Evolutionary conservation across 495 filamentous ascomycete species (phyloP), one percentile per base, ranked within the genome.

Genomic region (Aspergillus biplanus): DNA sequence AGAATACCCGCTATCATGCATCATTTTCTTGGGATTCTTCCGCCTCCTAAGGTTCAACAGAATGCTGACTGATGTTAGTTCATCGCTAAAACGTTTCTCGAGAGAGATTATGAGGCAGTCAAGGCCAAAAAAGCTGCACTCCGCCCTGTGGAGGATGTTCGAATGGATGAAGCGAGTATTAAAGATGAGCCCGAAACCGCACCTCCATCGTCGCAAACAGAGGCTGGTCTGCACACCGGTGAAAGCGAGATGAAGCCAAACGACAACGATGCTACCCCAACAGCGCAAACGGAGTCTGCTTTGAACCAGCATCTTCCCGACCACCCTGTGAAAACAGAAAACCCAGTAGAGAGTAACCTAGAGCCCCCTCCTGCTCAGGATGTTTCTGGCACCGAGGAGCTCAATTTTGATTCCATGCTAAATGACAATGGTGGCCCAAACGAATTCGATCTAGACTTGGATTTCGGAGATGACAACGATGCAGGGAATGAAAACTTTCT

Each of bases 401-500:
- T 80, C 49, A 79, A 77, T 18, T 79, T 78, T 37, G 75, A 78
- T 49, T 74, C 76, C 0, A 67, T 75, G 34, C 71, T 80, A 12
- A 70, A 76, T n/a, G 73, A 78, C 8, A 64, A 56, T 32, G 68
- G 47, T 15, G 72, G 68, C 11, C 52, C 69, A 1, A 80, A 79
- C 58, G 76, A 77, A 7, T 76, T 83, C 34, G 73, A 82, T 48
- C 73, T 84, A 4, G 78, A 78, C 52, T 68, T 83, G 7, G 78
- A 80, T 59, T 82, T 83, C 65, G 69, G 75, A 46, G 74, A 76
- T 48, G 80, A 82, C 47, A 75, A 76, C n/a, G 70, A 76, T 56
- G n/a, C 53, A 7, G 75, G 73, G 7, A 77, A 79, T 60, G 78
- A 81, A 52, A 76, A 75, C 31, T 78, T 82, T 53, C 69, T 82